Conservation (phyloP, 2,329 filamentous ascomycete species). For the Fusarium sp. region DNA sequence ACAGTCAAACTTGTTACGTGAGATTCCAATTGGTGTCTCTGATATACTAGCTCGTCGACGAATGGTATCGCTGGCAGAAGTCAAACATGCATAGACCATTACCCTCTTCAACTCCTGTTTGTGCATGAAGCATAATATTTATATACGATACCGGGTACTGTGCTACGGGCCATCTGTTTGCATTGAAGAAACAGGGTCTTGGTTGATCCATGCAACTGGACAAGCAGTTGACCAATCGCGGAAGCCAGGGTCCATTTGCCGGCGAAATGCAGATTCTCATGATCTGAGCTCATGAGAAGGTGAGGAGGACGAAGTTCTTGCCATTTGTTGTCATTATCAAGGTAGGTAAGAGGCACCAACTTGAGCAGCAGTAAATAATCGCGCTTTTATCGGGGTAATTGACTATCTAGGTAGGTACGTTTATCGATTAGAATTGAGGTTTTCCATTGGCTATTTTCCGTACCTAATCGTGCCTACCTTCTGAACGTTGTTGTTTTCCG, state of each 20-base stretch:
- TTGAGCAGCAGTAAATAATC: not conserved
- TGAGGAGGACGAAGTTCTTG: not conserved
- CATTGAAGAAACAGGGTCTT: constrained; percentile 1
- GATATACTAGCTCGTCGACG: not conserved
- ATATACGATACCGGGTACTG: not conserved
- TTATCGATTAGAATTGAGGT: not conserved
- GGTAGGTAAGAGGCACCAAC: too few relatives aligned
- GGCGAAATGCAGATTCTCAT: constrained; percentile 8
- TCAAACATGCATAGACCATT: not conserved
- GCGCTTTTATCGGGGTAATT: not conserved
- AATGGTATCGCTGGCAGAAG: not conserved
- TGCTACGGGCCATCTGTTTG: not conserved
- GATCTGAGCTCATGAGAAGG: constrained; percentile 11
- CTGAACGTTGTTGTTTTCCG: constrained; percentile 5
- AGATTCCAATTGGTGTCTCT: not conserved
- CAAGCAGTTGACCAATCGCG: constrained; percentile 12
- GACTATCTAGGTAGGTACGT: not conserved
- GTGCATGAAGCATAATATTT: constrained; percentile 1
- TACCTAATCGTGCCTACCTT: constrained; percentile 3
- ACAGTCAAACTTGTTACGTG: not conserved
- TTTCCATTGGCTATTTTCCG: not conserved
- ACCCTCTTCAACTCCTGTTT: not conserved
- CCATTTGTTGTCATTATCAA: constrained; percentile 1
- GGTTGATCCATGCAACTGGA: constrained; percentile 5
- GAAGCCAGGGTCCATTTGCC: constrained; percentile 9